Base-by-base conservation (phyloP, 345 rosid species). In the Bruguiera sexangula region DNA sequence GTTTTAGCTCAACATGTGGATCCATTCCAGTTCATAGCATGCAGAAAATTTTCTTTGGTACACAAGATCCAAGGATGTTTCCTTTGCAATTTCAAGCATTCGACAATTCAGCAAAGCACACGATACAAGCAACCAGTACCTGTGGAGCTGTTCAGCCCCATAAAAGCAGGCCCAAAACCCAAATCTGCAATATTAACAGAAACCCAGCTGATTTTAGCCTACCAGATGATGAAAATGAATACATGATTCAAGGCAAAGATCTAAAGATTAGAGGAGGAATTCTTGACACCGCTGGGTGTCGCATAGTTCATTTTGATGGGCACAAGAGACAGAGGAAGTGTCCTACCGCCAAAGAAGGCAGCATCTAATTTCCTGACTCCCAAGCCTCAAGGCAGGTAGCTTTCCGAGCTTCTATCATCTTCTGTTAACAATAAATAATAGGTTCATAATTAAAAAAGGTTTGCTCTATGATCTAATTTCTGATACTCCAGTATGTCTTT, bases 181-280 rank as follows among this genome's bases (percentile, higher is more conserved):
- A 79, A 54, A 70, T 68, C 67, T 96, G 99, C 83, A 69, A 59
- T 27, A 60, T 89, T 34, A 96, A 91, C 71, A 80, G 87, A 69
- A 96, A 96, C 79, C 99, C 99, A n/a, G 90, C 97, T 62, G 99
- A 96, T 82, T 96, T 92, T 73, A 85, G 87, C 63, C 8, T 73
- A 10, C 84, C 96, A 64, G 96, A 74, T 76, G 85, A 81, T 69
- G 85, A 86, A 29, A 96, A 90, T 80, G 55, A 55, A 26, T 89
- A 83, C 84, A 90, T 89, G 88, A 84, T 89, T 48, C 67, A 78
- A 15, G 87, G 89, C 30, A 82, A 82, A 64, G 85, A 79, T 67
- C 87, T 90, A 10, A 85, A 80, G 75, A 74, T 77, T 69, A 61
- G 76, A 55, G 75, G 74, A 75, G 22, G 53, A 54, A 54, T 55